Percentiles rank a stretch among this genome's conserved stretches.
Conservation (phyloP, 2,329 filamentous ascomycete species). For the Trichoderma oligosporum region DNA sequence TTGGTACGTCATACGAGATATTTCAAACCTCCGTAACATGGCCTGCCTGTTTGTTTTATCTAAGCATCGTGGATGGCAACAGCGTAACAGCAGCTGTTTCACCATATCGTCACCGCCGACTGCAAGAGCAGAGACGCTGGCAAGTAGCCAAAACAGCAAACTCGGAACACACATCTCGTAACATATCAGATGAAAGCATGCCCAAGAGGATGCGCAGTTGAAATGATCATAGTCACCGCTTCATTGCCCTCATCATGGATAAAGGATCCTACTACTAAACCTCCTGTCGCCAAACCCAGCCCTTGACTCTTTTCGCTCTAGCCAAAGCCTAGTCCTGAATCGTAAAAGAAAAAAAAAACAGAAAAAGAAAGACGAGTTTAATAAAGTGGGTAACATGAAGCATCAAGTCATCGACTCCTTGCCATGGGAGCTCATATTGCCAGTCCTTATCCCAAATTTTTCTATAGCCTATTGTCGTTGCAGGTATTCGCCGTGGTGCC, state of each 20-base stretch:
- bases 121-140: too few relatives aligned
- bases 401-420: conserved; percentile 18
- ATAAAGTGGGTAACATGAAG: conserved; percentile 18
- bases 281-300: conserved; percentile 4
- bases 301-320: conserved; percentile 17
- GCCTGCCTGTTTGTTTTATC: too few relatives aligned
- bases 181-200: neutral
- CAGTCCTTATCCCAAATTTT: conserved; percentile 14
- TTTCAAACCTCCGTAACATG: too few relatives aligned
- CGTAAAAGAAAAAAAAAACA: conserved; percentile 1
- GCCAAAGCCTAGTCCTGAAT: conserved; percentile 18
- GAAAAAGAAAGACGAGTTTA: conserved; percentile 20
- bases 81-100: neutral
- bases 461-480: conserved; percentile 15
- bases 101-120: too few relatives aligned
- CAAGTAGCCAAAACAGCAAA: too few relatives aligned
- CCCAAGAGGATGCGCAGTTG: neutral
- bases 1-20: too few relatives aligned
- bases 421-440: conserved; percentile 5
- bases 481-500: neutral
- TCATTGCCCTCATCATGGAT: neutral
- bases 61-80: too few relatives aligned
- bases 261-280: neutral
- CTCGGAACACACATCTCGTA: neutral
- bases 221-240: conserved; percentile 2